phyloP scores from a whole-genome alignment of 805 yeast genomes.

The Saccharomycopsis fibuligera region DNA sequence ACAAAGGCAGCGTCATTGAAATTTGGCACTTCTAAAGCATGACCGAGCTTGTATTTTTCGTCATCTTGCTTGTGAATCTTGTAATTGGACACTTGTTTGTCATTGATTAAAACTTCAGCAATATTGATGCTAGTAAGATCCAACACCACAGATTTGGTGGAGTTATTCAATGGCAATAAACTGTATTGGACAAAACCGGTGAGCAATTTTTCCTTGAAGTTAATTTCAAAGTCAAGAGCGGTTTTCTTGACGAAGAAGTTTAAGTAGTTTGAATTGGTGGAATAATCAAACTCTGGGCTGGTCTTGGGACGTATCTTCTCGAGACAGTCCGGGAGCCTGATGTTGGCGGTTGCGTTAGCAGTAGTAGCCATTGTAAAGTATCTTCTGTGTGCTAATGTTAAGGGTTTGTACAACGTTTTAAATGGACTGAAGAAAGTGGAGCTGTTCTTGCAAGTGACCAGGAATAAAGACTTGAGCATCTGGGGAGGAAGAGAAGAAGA shows the following conservation, averaged over 20 bases:
- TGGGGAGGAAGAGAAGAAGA: no score
- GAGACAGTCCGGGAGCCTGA: slow-evolving; percentile 15
- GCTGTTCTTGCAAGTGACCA: no score
- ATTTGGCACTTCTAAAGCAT: slow-evolving; percentile 39
- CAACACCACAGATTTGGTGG: slow-evolving; percentile 39
- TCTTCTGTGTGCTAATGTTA: no score
- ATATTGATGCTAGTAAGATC: slow-evolving; percentile 65
- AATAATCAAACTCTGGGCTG: slow-evolving; percentile 56
- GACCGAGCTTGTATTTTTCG: slow-evolving; percentile 63
- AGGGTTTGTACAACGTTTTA: no score
- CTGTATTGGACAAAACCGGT: slow-evolving; percentile 49
- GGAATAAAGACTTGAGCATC: no score
- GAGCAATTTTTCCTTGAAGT: slow-evolving; percentile 47
- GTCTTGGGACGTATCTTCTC: slow-evolving; percentile 13
- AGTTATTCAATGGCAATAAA: slow-evolving; percentile 30
- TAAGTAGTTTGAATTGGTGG: slow-evolving; percentile 70
- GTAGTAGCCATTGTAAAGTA: background rate
- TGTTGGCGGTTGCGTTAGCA: slow-evolving; percentile 3
- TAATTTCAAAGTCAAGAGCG: slow-evolving; percentile 43
- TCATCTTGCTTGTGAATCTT: no score
- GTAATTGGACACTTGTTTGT: slow-evolving; percentile 27
- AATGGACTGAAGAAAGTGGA: no score
- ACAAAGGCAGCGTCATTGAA: slow-evolving; percentile 1
- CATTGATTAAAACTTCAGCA: slow-evolving; percentile 20
- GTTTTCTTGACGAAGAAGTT: slow-evolving; percentile 48